phyloP scores from a whole-genome alignment of 768 basidiomycete species.

The Mycena vulgaris region DNA sequence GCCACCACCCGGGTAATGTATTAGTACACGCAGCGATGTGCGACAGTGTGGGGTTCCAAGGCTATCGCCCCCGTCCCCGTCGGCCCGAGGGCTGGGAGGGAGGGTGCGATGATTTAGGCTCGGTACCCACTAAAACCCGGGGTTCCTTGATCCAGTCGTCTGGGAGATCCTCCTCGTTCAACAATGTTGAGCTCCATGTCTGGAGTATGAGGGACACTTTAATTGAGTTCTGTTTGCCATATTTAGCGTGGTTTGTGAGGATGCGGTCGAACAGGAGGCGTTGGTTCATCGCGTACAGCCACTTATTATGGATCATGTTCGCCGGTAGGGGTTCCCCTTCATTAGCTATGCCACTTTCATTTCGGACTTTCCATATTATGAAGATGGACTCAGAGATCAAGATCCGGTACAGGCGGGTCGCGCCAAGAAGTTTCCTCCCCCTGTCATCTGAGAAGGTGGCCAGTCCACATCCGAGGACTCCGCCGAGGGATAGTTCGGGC shows the following conservation, averaged over 20 bases:
- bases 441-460: background rate
- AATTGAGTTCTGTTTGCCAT: too few species aligned
- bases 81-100: conserved; percentile 8
- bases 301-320: conserved; percentile 39
- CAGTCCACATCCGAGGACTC: conserved; percentile 32
- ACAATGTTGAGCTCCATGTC: too few species aligned
- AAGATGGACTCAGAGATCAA: conserved; percentile 47
- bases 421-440: conserved; percentile 6
- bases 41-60: conserved; percentile 9
- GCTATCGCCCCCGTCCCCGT: background rate
- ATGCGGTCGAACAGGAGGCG: conserved; percentile 39
- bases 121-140: conserved; percentile 47
- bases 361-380: too few species aligned
- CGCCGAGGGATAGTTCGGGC: conserved; percentile 27
- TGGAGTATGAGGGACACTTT: too few species aligned
- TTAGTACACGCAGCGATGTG: background rate
- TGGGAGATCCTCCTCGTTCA: too few species aligned
- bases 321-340: conserved; percentile 46
- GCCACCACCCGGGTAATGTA: background rate
- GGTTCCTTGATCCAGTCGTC: too few species aligned
- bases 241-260: background rate
- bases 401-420: conserved; percentile 37
- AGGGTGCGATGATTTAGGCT: background rate
- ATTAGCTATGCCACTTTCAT: conserved; percentile 41
- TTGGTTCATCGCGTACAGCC: conserved; percentile 17